These are phyloP conservation scores for Xylaria castorea DNA, from an alignment of 495 filamentous ascomycete species.

Conservation along the genomic window DNA sequence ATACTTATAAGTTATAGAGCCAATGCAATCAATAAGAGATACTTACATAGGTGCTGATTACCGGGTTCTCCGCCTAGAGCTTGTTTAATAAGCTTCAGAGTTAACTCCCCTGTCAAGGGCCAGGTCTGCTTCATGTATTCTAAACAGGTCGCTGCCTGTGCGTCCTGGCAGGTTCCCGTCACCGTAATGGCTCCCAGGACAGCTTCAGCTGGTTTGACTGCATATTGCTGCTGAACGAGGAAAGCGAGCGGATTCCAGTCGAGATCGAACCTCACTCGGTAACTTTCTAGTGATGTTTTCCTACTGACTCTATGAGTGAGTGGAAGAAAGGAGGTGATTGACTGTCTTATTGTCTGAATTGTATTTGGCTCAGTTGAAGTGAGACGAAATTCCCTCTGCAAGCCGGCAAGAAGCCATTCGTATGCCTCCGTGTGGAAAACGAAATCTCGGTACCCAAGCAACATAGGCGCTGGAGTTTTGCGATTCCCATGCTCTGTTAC, in stretches of 20 bases:
- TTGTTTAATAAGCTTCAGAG: neutral
- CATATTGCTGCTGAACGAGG: neutral
- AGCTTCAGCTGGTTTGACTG: neutral
- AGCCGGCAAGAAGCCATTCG: neutral
- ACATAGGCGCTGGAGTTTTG: neutral
- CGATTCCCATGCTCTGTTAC: neutral
- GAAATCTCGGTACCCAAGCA: neutral
- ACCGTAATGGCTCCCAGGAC: neutral
- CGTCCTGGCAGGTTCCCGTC: neutral
- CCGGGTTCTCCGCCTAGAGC: neutral
- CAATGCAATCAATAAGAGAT: neutral
- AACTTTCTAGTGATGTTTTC: neutral
- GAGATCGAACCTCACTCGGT: neutral
- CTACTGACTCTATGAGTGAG: neutral
- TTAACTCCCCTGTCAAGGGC: neutral
- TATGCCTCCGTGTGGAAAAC: neutral
- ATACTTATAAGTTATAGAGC: neutral
- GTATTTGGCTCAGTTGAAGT: neutral
- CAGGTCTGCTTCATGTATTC: constrained; percentile 1
- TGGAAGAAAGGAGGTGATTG: neutral
- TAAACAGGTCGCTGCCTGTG: neutral
- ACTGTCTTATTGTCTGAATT: neutral
- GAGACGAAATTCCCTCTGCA: neutral
- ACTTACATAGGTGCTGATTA: neutral
- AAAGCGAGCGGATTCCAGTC: neutral